Evolutionary conservation across 345 rosid species (phyloP).

Genomic region (Erucastrum elatum): DNA sequence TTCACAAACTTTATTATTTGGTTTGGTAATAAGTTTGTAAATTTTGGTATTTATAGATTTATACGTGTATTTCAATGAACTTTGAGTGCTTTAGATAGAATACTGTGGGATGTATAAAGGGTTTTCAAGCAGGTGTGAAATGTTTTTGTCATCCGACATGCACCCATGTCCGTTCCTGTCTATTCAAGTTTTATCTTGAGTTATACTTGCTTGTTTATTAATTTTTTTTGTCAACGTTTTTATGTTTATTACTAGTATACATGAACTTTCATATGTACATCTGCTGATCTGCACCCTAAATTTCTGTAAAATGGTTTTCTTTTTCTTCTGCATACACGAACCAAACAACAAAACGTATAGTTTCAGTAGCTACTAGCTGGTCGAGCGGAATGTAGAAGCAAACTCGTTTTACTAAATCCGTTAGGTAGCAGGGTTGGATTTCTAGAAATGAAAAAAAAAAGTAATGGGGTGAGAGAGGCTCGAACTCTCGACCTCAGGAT

Average conservation of each 20-base stretch:
- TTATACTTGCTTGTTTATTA: neutral
- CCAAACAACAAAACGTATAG: neutral
- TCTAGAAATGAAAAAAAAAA: neutral
- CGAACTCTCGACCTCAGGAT: conserved; percentile 98
- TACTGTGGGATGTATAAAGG: too few relatives aligned
- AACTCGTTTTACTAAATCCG: neutral
- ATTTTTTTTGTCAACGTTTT: neutral
- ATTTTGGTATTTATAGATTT: too few relatives aligned
- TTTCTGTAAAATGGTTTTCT: neutral
- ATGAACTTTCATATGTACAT: neutral
- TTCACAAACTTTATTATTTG: too few relatives aligned
- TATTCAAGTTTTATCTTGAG: neutral
- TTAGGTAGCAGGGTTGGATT: neutral
- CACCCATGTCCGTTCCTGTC: conserved; percentile 4
- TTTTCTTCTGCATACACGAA: neutral
- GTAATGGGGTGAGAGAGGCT: conserved; percentile 84
- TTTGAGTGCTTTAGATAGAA: too few relatives aligned
- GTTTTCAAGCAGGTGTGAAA: neutral
- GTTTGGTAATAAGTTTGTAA: too few relatives aligned
- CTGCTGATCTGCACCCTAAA: neutral
- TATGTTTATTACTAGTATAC: neutral
- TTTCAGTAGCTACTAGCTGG: neutral
- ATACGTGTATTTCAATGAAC: too few relatives aligned
- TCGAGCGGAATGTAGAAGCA: neutral
- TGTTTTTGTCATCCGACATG: conserved; percentile 13